Conservation (phyloP, 495 filamentous ascomycete genomes). For the Podospora didyma region DNA sequence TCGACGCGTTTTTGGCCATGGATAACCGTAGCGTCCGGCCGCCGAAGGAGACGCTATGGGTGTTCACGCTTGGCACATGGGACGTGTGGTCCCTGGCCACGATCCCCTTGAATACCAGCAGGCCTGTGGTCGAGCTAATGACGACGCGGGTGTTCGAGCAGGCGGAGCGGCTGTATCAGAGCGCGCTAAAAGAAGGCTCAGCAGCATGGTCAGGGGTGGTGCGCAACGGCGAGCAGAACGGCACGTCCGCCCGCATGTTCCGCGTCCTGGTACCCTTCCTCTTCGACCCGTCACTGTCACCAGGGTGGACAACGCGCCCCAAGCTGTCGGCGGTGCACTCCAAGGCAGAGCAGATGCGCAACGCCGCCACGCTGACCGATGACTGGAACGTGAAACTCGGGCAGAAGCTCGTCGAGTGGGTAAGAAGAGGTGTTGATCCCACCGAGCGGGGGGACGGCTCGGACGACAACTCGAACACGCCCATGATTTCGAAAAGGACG, state of each 20-base stretch:
- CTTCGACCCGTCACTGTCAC: conserved; percentile 42
- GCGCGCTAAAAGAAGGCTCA: conserved; percentile 26
- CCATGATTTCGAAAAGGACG: too few relatives aligned
- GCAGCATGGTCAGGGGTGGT: conserved; percentile 13
- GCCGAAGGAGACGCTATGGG: conserved; percentile 39
- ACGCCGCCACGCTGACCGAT: conserved; percentile 28
- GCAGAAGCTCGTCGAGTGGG: conserved; percentile 25
- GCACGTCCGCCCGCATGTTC: conserved; percentile 18
- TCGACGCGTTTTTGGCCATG: conserved; percentile 34
- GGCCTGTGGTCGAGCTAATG: conserved; percentile 22
- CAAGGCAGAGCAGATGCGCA: conserved; percentile 32
- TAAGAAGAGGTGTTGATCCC: neutral
- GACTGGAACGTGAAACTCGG: conserved; percentile 31
- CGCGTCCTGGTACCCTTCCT: conserved; percentile 38
- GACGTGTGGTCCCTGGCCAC: conserved; percentile 44
- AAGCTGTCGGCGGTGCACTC: conserved; percentile 21
- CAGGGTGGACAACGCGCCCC: conserved; percentile 34
- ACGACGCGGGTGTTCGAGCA: conserved; percentile 34
- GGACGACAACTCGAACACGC: neutral
- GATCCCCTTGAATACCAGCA: conserved; percentile 32
- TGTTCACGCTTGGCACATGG: conserved; percentile 45
- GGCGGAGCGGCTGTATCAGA: conserved; percentile 38
- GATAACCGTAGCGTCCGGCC: conserved; percentile 16
- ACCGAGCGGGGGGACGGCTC: neutral
- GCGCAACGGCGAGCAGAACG: neutral